A percentile compares a stretch with the other conserved stretches of the same genome.
phyloP scores from a whole-genome alignment of 805 yeast species.

The Torulaspora maleeae region DNA sequence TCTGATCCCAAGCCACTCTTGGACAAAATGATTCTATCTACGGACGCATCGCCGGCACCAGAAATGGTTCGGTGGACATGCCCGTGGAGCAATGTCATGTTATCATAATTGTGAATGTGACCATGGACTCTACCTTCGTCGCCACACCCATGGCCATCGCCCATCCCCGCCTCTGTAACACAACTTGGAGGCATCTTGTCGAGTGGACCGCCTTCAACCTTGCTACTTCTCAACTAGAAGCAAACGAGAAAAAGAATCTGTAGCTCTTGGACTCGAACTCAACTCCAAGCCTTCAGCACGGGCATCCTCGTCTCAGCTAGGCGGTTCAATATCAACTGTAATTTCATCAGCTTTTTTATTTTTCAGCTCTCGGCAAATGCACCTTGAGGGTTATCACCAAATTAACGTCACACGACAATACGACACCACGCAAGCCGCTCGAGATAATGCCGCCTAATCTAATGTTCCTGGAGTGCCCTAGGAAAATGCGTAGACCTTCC shows the following conservation, averaged over 20 bases:
- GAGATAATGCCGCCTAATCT: too few relatives aligned
- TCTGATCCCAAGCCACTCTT: not conserved
- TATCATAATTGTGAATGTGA: conserved; percentile 58
- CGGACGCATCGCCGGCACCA: not conserved
- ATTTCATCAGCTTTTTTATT: not conserved
- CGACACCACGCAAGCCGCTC: too few relatives aligned
- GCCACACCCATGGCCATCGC: conserved; percentile 2
- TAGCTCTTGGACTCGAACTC: not conserved
- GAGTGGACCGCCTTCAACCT: not conserved
- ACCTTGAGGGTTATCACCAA: conserved; percentile 5
- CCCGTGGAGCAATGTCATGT: conserved; percentile 63
- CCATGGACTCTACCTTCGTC: conserved; percentile 60
- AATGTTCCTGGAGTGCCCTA: too few relatives aligned
- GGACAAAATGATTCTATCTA: not conserved
- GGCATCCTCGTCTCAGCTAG: not conserved
- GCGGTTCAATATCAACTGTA: not conserved
- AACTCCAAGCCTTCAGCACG: not conserved
- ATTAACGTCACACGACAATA: not conserved
- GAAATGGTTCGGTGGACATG: conserved; percentile 46
- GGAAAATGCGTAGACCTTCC: too few relatives aligned
- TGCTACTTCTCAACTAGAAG: not conserved
- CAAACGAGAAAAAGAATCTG: not conserved
- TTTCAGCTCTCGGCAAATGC: not conserved
- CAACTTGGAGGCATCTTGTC: conserved; percentile 2
- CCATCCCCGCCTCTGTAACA: not conserved